phyloP scores from a whole-genome alignment of 2,329 filamentous ascomycete genomes.

The Xylaria polymorpha region DNA sequence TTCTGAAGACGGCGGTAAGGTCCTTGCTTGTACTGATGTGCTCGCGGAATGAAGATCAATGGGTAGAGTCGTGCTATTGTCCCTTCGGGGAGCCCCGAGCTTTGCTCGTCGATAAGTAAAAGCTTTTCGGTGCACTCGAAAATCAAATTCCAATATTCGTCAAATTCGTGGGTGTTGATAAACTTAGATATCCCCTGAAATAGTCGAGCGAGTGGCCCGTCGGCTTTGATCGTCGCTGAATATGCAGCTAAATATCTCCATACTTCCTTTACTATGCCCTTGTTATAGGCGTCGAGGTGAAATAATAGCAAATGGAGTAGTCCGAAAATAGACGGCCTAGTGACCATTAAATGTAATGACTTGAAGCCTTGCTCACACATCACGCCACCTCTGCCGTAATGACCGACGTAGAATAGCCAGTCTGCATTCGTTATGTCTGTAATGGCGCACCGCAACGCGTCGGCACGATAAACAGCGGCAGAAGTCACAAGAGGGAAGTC shows the following conservation, averaged over 20 bases:
- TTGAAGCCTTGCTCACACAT: conserved; percentile 49
- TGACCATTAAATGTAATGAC: conserved; percentile 46
- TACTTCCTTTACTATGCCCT: conserved; percentile 47
- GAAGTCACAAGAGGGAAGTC: conserved; percentile 47
- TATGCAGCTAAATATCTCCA: conserved; percentile 49
- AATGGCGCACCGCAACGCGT: conserved; percentile 47
- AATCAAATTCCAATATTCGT: conserved; percentile 48
- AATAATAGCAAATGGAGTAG: conserved; percentile 46
- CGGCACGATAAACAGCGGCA: conserved; percentile 45
- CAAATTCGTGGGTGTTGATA: conserved; percentile 47
- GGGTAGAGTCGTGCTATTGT: conserved; percentile 47
- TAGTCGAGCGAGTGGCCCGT: conserved; percentile 45
- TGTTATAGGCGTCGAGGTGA: conserved; percentile 47
- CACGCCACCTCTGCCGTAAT: conserved; percentile 44
- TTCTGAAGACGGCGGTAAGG: conserved; percentile 47
- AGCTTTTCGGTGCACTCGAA: conserved; percentile 49
- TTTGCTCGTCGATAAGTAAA: conserved; percentile 44
- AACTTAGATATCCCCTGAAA: conserved; percentile 48
- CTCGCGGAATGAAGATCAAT: conserved; percentile 47
- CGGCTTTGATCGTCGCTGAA: conserved; percentile 40
- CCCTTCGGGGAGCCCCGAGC: conserved; percentile 44
- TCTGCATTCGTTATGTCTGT: conserved; percentile 49
- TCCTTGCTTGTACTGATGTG: conserved; percentile 44
- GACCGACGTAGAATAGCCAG: conserved; percentile 47
- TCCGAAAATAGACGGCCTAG: conserved; percentile 46